Conservation (phyloP, 495 filamentous ascomycete genomes). For the Diplogelasinospora grovesii region DNA sequence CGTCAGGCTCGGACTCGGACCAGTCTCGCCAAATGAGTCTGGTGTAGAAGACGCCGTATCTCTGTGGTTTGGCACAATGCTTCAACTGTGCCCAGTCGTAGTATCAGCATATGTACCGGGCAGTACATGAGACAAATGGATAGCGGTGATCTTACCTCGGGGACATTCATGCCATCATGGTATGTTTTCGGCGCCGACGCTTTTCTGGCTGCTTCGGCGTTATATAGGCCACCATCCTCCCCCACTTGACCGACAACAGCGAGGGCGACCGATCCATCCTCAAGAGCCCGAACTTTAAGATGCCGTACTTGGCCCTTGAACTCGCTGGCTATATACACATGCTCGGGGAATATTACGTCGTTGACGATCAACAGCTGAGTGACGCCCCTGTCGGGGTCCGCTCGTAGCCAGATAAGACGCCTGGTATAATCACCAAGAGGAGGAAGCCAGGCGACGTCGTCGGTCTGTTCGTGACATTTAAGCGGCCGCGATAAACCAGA, state of each 20-base stretch:
- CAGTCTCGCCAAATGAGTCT: constrained; percentile 16
- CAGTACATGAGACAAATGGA: too few species aligned
- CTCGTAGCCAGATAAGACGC: too few species aligned
- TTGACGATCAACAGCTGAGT: constrained; percentile 15
- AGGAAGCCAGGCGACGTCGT: constrained; percentile 19
- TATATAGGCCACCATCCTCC: constrained; percentile 11
- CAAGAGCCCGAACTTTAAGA: constrained; percentile 16
- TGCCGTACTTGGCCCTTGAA: constrained; percentile 9
- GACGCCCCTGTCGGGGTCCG: constrained; percentile 13
- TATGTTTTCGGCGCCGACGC: too few species aligned
- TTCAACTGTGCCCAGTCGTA: constrained; percentile 23
- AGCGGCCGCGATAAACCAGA: constrained; percentile 11
- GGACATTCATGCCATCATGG: too few species aligned
- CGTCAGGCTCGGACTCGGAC: constrained; percentile 7
- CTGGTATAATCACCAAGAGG: too few species aligned
- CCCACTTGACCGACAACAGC: constrained; percentile 13
- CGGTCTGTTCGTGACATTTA: constrained; percentile 12
- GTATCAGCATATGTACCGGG: too few species aligned
- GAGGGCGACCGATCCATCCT: constrained; percentile 17
- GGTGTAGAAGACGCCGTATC: constrained; percentile 23
- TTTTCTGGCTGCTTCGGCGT: constrained; percentile 1
- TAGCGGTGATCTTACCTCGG: too few species aligned
- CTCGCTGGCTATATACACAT: constrained; percentile 8
- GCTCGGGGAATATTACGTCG: not conserved
- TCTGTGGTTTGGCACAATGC: constrained; percentile 8